Conservation (phyloP, 345 rosid genomes). For the Garcia nutans region DNA sequence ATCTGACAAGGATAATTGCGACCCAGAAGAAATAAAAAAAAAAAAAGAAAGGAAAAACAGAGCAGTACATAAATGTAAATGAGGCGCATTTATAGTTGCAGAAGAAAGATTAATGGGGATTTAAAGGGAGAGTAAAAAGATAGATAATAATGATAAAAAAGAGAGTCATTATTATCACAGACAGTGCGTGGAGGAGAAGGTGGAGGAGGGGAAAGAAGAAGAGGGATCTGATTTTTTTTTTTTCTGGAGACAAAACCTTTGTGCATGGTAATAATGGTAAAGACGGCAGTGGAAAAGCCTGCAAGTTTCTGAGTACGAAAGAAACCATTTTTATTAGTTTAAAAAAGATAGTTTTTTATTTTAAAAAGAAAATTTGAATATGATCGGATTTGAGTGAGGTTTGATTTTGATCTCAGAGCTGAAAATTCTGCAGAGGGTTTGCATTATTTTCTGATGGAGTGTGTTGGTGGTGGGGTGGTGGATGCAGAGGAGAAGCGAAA, state of each 20-base stretch:
- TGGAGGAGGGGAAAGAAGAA: background rate
- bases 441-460: constrained; percentile 25
- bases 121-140: background rate
- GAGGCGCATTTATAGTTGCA: constrained; percentile 1
- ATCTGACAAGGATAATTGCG: constrained; percentile 61
- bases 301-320: constrained; percentile 27
- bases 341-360: background rate
- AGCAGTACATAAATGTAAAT: constrained; percentile 23
- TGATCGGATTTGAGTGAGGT: background rate
- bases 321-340: background rate
- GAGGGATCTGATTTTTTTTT: constrained; percentile 6
- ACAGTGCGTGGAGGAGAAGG: constrained; percentile 16
- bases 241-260: constrained; percentile 32
- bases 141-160: constrained; percentile 26
- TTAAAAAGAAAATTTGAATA: background rate
- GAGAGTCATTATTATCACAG: constrained; percentile 31
- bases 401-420: background rate
- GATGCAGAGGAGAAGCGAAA: constrained; percentile 28
- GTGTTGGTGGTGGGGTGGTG: constrained; percentile 20
- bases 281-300: constrained; percentile 51
- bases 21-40: constrained; percentile 20
- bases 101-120: constrained; percentile 17
- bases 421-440: background rate
- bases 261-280: constrained; percentile 47
- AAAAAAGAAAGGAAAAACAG: background rate